A percentile compares a stretch with the other conserved stretches of the same genome.
phyloP scores from a whole-genome alignment of 2,329 filamentous ascomycete genomes.

The Sporothrix globosa region DNA sequence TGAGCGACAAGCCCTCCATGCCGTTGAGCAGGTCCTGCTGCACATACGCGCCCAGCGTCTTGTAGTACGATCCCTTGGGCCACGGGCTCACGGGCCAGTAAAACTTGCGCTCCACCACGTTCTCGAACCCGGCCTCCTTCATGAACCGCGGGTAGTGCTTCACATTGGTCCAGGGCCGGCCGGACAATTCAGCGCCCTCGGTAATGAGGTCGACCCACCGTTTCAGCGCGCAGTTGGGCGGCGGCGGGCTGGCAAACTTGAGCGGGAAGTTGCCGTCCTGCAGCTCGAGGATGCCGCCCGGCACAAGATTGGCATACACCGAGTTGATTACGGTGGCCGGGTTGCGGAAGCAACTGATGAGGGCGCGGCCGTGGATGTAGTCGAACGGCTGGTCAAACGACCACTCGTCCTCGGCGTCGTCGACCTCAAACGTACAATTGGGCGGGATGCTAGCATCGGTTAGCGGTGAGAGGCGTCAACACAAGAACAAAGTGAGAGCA shows the following conservation, averaged over 20 bases:
- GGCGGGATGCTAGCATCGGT: constrained; percentile 21
- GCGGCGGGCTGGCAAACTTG: constrained; percentile 29
- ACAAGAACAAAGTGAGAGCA: too few species aligned
- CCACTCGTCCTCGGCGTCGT: constrained; percentile 35
- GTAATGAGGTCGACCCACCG: constrained; percentile 36
- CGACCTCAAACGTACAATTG: constrained; percentile 35
- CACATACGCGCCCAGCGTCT: constrained; percentile 37
- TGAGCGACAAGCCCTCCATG: constrained; percentile 28
- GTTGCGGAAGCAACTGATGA: constrained; percentile 33
- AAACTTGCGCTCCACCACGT: constrained; percentile 39
- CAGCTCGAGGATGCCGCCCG: constrained; percentile 31
- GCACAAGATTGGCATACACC: background rate
- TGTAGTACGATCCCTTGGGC: constrained; percentile 39
- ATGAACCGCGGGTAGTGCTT: constrained; percentile 34
- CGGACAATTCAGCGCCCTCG: constrained; percentile 33
- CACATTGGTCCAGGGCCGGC: constrained; percentile 38
- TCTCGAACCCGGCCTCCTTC: constrained; percentile 38
- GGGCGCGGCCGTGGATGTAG: constrained; percentile 32
- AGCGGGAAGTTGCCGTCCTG: constrained; percentile 34
- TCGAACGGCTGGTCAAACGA: constrained; percentile 30
- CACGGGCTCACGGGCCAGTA: constrained; percentile 39
- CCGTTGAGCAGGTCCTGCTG: constrained; percentile 35
- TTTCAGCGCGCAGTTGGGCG: constrained; percentile 30
- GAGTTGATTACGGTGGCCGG: constrained; percentile 29
- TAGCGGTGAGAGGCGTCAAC: too few species aligned